Evolutionary conservation across 2,329 filamentous ascomycete genomes (phyloP).

Genomic region (Aspergillus jensenii): DNA sequence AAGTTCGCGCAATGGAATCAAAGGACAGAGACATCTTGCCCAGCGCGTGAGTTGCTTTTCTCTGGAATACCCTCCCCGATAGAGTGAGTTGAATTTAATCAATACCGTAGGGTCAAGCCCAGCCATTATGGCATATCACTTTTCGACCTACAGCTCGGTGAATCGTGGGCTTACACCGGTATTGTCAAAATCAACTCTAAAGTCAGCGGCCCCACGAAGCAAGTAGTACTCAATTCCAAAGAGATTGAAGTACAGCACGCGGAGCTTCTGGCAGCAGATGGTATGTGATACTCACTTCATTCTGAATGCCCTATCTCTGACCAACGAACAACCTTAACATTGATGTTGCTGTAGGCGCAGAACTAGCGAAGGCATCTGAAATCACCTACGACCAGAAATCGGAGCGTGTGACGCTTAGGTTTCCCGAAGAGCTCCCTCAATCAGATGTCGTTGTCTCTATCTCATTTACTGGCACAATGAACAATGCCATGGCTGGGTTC

Average conservation of each 20-base stretch:
- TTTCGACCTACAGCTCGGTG: slow-evolving; percentile 70
- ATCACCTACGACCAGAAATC: slow-evolving; percentile 80
- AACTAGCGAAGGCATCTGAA: slow-evolving; percentile 54
- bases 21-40: slow-evolving; percentile 48
- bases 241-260: slow-evolving; percentile 74
- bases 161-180: slow-evolving; percentile 80
- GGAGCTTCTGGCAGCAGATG: slow-evolving; percentile 35
- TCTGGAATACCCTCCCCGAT: not conserved
- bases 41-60: slow-evolving; percentile 39
- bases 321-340: not conserved
- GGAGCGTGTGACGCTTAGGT: slow-evolving; percentile 78
- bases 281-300: slow-evolving; percentile 21
- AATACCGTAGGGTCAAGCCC: slow-evolving; percentile 66
- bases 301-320: not conserved
- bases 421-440: slow-evolving; percentile 68
- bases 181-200: slow-evolving; percentile 76
- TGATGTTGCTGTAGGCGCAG: slow-evolving; percentile 22
- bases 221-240: slow-evolving; percentile 81
- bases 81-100: slow-evolving; percentile 6
- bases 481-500: slow-evolving; percentile 90
- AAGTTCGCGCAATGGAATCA: slow-evolving; percentile 43
- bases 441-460: slow-evolving; percentile 69
- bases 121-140: slow-evolving; percentile 83
- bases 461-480: slow-evolving; percentile 77
- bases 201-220: slow-evolving; percentile 68